Evolutionary conservation across 768 basidiomycete genomes (phyloP), one percentile per base, ranked within the genome.

Genomic region (Cystobasidium tubakii): DNA sequence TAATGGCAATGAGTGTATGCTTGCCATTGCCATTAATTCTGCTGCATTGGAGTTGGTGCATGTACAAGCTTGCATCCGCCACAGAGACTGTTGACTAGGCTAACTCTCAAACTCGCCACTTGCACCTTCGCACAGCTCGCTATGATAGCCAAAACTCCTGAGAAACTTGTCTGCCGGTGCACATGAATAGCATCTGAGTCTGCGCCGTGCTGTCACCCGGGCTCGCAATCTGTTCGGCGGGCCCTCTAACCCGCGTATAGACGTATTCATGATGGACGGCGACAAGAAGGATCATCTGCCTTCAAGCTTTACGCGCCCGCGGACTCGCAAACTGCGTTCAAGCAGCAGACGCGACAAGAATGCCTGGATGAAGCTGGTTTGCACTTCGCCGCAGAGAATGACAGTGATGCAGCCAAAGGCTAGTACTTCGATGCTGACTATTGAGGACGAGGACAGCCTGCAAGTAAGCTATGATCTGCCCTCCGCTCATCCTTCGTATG

Each of bases 161-260:
- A n/a, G n/a, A n/a, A n/a, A n/a, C n/a, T n/a, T n/a, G n/a, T n/a
- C n/a, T n/a, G n/a, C n/a, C n/a, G n/a, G n/a, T n/a, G n/a, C n/a
- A n/a, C n/a, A n/a, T 39, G 39, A 39, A 6, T 39, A 15, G 39
- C 39, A 39, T 39, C 39, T 39, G n/a, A n/a, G n/a, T n/a, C n/a
- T n/a, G n/a, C n/a, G n/a, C n/a, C n/a, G n/a, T n/a, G n/a, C n/a
- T n/a, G n/a, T n/a, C n/a, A n/a, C n/a, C n/a, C n/a, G n/a, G 46
- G 46, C 46, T 50, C 46, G 46, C 46, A 6, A 50, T 50, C 46
- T 50, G 46, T 50, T 50, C 46, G 46, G 46, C 46, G 46, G n/a
- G 46, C 46, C 46, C 42, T 42, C 7, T 7, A 42, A 17, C 42
- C 42, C 42, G 42, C 17, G 9, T 7, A 55, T 29, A 21, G 27